Evolutionary conservation across 1,284 basidiomycete species (phyloP).

Genomic region (Pterulicium gracile): DNA sequence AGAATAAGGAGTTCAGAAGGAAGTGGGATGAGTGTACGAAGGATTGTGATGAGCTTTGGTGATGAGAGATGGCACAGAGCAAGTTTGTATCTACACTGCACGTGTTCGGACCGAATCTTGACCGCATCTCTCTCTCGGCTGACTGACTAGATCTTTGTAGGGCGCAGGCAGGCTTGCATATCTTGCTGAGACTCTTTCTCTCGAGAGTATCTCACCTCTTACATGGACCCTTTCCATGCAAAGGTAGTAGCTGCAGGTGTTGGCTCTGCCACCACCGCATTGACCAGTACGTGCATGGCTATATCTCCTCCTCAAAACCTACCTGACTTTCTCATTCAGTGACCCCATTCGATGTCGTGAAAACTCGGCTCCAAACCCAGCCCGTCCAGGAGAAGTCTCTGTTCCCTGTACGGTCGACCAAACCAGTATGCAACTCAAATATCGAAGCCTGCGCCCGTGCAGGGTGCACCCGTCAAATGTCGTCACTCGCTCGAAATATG

Average conservation of each 20-base stretch:
- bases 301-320: background rate
- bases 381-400: constrained; percentile 36
- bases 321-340: constrained; percentile 36
- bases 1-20: constrained; percentile 1
- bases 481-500: constrained; percentile 47
- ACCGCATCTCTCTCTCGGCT: too few relatives aligned
- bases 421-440: background rate
- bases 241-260: constrained; percentile 75
- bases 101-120: background rate
- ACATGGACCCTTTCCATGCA: constrained; percentile 65
- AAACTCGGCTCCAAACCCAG: constrained; percentile 86
- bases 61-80: background rate
- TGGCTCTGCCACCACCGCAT: constrained; percentile 72
- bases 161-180: too few relatives aligned
- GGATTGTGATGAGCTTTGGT: background rate
- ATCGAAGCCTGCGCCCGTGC: too few relatives aligned
- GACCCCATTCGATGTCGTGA: constrained; percentile 93
- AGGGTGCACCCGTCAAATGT: constrained; percentile 67
- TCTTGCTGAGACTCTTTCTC: background rate
- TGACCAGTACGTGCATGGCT: constrained; percentile 54
- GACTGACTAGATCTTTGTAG: background rate
- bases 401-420: constrained; percentile 23
- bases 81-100: background rate
- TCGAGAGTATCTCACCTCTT: background rate
- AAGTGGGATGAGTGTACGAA: background rate